Percentiles rank a stretch among this genome's conserved stretches.
Conservation (phyloP, 495 filamentous ascomycete species). For the Hypoxylon crocopeplum region DNA sequence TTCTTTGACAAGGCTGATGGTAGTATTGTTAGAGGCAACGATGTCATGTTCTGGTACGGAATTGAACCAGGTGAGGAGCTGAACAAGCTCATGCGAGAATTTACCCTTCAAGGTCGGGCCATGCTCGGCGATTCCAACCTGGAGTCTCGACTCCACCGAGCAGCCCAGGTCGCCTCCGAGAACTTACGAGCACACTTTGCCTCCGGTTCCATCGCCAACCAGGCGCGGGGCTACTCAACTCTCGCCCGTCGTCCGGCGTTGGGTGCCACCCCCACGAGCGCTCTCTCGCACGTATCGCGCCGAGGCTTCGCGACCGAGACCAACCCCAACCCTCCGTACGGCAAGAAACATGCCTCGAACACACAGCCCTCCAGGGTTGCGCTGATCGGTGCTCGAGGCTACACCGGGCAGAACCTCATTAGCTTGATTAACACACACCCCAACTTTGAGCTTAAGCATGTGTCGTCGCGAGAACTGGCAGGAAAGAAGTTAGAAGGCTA, state of each 20-base stretch:
- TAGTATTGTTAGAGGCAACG: slow-evolving; percentile 80
- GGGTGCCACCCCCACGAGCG: slow-evolving; percentile 19
- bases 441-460: slow-evolving; percentile 91
- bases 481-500: slow-evolving; percentile 93
- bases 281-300: slow-evolving; percentile 25
- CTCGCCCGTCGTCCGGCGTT: slow-evolving; percentile 34
- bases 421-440: slow-evolving; percentile 88
- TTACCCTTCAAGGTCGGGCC: slow-evolving; percentile 78
- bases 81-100: slow-evolving; percentile 85
- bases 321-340: slow-evolving; percentile 97
- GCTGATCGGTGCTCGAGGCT: slow-evolving; percentile 93
- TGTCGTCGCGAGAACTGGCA: slow-evolving; percentile 92
- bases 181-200: slow-evolving; percentile 41
- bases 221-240: slow-evolving; percentile 38
- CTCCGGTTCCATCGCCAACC: slow-evolving; percentile 39
- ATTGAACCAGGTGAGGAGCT: slow-evolving; percentile 86
- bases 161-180: slow-evolving; percentile 66
- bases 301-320: slow-evolving; percentile 53
- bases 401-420: slow-evolving; percentile 94
- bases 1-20: slow-evolving; percentile 98
- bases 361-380: slow-evolving; percentile 81
- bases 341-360: slow-evolving; percentile 88
- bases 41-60: slow-evolving; percentile 98
- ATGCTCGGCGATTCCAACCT: slow-evolving; percentile 94
- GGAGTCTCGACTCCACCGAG: slow-evolving; percentile 80